Percentiles rank a stretch among this genome's conserved stretches.
phyloP scores from a whole-genome alignment of 1,284 basidiomycete species.

The Sparassis latifolia region DNA sequence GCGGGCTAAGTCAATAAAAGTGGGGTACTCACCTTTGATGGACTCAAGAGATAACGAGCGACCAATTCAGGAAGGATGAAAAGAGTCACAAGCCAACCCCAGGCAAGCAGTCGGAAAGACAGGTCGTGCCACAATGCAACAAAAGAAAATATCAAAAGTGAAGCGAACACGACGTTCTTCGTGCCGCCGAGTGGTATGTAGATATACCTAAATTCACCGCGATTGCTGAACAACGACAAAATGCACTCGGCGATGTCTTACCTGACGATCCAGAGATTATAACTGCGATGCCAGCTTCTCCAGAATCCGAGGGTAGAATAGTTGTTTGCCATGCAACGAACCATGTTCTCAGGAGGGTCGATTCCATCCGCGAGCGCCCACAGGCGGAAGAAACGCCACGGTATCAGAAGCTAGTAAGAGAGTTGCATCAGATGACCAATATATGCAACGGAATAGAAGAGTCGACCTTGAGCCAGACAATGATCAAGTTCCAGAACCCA shows the following conservation, averaged over 20 bases:
- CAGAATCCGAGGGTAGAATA: conserved; percentile 93
- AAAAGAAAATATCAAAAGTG: conserved; percentile 87
- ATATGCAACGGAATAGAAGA: not conserved
- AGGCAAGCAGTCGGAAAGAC: conserved; percentile 81
- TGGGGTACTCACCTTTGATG: conserved; percentile 48
- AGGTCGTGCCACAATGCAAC: conserved; percentile 99
- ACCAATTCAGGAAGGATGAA: conserved; percentile 88
- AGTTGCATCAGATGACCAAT: not conserved
- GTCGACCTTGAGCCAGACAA: conserved; percentile 93
- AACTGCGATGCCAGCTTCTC: conserved; percentile 94
- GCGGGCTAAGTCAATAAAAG: not conserved
- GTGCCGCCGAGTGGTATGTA: conserved; percentile 91
- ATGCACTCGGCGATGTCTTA: conserved; percentile 23
- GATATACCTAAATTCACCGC: conserved; percentile 62
- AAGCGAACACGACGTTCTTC: conserved; percentile 61
- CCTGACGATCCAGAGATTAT: conserved; percentile 95
- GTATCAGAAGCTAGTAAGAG: conserved; percentile 71
- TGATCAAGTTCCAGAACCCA: conserved; percentile 95
- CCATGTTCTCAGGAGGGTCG: conserved; percentile 97
- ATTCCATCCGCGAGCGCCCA: conserved; percentile 91
- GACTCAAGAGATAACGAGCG: conserved; percentile 54
- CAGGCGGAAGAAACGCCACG: conserved; percentile 96
- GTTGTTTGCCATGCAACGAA: conserved; percentile 98
- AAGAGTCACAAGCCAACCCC: conserved; percentile 94
- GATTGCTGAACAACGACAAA: conserved; percentile 1